Evolutionary conservation across 768 basidiomycete genomes (phyloP).

Genomic region (Crassisporium funariophilum): DNA sequence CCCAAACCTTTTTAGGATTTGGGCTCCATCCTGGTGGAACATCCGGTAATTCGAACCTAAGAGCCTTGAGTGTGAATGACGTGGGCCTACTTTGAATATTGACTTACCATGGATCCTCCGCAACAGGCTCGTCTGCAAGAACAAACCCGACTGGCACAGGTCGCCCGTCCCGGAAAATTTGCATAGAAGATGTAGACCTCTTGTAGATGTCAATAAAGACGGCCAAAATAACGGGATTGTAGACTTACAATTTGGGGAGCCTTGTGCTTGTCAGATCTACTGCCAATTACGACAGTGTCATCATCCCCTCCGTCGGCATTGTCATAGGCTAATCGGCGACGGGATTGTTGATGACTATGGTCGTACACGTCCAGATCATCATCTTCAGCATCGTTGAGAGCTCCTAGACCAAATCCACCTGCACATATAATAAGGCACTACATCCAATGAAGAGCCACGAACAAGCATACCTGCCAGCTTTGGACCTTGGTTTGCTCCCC

Average conservation of each 20-base stretch:
- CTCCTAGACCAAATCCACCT: conserved; percentile 90
- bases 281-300: conserved; percentile 48
- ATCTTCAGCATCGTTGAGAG: conserved; percentile 91
- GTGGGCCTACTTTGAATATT: too few relatives aligned
- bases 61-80: too few relatives aligned
- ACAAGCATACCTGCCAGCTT: conserved; percentile 51
- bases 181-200: conserved; percentile 30
- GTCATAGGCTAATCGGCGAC: conserved; percentile 67
- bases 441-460: neutral
- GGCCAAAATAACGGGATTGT: neutral
- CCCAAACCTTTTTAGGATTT: conserved; percentile 77
- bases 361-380: conserved; percentile 91
- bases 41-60: conserved; percentile 83
- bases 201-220: conserved; percentile 22
- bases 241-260: conserved; percentile 32
- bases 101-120: conserved; percentile 69
- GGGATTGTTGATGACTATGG: conserved; percentile 32
- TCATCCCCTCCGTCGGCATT: conserved; percentile 65
- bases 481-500: conserved; percentile 43
- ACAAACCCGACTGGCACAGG: conserved; percentile 77
- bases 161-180: conserved; percentile 73
- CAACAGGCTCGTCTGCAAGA: conserved; percentile 64
- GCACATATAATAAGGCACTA: neutral
- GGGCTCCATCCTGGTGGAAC: conserved; percentile 86
- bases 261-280: conserved; percentile 21